Percentiles rank a stretch among this genome's conserved stretches.
Conservation (phyloP, 2,329 filamentous ascomycete genomes). For the Drechmeria coniospora region DNA sequence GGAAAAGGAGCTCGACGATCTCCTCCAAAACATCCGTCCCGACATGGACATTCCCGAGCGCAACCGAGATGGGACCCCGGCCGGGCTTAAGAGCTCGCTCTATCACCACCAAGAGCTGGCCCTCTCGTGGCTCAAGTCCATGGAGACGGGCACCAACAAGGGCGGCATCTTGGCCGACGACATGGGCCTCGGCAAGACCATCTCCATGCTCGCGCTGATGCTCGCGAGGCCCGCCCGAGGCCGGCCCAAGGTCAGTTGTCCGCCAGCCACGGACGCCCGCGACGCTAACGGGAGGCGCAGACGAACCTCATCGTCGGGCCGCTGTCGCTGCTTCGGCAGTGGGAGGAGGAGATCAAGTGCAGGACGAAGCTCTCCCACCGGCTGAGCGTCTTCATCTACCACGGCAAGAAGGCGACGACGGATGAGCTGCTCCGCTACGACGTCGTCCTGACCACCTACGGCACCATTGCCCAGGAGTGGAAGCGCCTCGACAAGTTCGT, state of each 20-base stretch:
- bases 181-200: slow-evolving; percentile 86
- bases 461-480: slow-evolving; percentile 49
- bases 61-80: slow-evolving; percentile 52
- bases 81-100: slow-evolving; percentile 49
- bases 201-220: slow-evolving; percentile 69
- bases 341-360: slow-evolving; percentile 62
- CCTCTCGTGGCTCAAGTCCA: slow-evolving; percentile 69
- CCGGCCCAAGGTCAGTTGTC: slow-evolving; percentile 17
- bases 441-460: slow-evolving; percentile 76
- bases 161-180: slow-evolving; percentile 89
- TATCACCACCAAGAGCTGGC: slow-evolving; percentile 77
- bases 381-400: slow-evolving; percentile 53
- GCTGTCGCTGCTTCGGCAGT: slow-evolving; percentile 67
- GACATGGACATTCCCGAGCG: slow-evolving; percentile 49
- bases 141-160: slow-evolving; percentile 61
- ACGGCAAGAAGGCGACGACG: slow-evolving; percentile 48
- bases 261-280: slow-evolving; percentile 27
- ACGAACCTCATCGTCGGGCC: slow-evolving; percentile 76
- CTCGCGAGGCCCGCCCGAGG: slow-evolving; percentile 45
- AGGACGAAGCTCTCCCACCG: slow-evolving; percentile 47
- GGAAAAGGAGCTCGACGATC: slow-evolving; percentile 50
- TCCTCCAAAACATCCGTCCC: slow-evolving; percentile 58
- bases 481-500: slow-evolving; percentile 44
- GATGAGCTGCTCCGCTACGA: slow-evolving; percentile 52
- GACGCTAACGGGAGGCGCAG: slow-evolving; percentile 27